Evolutionary conservation across 2,329 filamentous ascomycete genomes (phyloP).

Genomic region (Penicillium rolfsii): DNA sequence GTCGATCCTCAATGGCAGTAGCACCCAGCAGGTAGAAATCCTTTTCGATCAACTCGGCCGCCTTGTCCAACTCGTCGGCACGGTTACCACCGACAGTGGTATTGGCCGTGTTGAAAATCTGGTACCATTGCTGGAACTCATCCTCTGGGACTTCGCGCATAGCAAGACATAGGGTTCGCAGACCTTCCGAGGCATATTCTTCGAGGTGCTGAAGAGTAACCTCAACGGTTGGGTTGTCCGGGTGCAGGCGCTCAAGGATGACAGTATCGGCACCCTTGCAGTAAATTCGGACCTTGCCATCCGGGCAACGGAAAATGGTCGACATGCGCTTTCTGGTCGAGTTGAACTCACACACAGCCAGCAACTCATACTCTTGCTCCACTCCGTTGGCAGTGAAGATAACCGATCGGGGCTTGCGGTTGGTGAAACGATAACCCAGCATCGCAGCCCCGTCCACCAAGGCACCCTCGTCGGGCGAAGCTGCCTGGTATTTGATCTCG

Average conservation of each 20-base stretch:
- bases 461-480: conserved; percentile 96
- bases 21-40: conserved; percentile 90
- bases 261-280: conserved; percentile 98
- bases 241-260: conserved; percentile 84
- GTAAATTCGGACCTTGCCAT: conserved; percentile 91
- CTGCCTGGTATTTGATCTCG: conserved; percentile 96
- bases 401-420: conserved; percentile 85
- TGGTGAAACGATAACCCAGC: conserved; percentile 87
- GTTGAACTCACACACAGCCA: conserved; percentile 99
- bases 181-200: conserved; percentile 94
- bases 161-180: conserved; percentile 90
- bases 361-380: conserved; percentile 80
- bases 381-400: conserved; percentile 76
- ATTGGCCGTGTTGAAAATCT: conserved; percentile 81
- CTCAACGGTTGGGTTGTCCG: conserved; percentile 84
- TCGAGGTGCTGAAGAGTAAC: conserved; percentile 93
- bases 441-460: conserved; percentile 85
- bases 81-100: conserved; percentile 92
- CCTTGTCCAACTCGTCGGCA: conserved; percentile 94
- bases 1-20: conserved; percentile 93
- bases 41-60: conserved; percentile 90
- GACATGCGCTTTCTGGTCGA: conserved; percentile 98
- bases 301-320: conserved; percentile 92
- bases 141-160: conserved; percentile 90
- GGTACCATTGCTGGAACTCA: conserved; percentile 85